Conservation (phyloP, 148 eudicot species). For the Tetragonia tetragonoides region DNA sequence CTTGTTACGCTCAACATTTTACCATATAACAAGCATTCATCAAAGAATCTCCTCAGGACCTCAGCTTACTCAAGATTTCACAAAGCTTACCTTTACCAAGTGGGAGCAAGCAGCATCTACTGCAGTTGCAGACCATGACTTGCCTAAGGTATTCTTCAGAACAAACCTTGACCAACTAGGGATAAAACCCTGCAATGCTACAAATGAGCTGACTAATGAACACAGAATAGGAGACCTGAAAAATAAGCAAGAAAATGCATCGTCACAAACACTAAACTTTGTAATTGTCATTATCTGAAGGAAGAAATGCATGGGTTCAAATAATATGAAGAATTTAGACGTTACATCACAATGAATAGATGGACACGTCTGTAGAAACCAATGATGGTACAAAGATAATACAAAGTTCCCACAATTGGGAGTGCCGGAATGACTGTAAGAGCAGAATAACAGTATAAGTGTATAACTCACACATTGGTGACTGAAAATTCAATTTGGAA, state of each 20-base stretch:
- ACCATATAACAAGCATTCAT: neutral
- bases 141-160: constrained; percentile 60
- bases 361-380: neutral
- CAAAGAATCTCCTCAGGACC: neutral
- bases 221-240: constrained; percentile 53
- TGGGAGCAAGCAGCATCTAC: constrained; percentile 60
- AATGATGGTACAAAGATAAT: neutral
- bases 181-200: constrained; percentile 52
- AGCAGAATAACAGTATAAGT: too few species aligned
- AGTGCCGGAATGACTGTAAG: too few species aligned
- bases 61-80: neutral
- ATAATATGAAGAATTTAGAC: neutral
- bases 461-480: neutral
- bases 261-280: neutral
- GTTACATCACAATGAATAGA: neutral
- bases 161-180: constrained; percentile 55
- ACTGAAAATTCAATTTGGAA: neutral
- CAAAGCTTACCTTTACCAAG: constrained; percentile 54
- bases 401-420: too few species aligned
- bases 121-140: constrained; percentile 70
- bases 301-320: neutral
- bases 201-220: constrained; percentile 44
- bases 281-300: neutral
- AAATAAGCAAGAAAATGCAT: constrained; percentile 14
- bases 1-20: neutral